Evolutionary conservation across 148 eudicot species (phyloP).

Genomic region (Chenopodium berlandieri): DNA sequence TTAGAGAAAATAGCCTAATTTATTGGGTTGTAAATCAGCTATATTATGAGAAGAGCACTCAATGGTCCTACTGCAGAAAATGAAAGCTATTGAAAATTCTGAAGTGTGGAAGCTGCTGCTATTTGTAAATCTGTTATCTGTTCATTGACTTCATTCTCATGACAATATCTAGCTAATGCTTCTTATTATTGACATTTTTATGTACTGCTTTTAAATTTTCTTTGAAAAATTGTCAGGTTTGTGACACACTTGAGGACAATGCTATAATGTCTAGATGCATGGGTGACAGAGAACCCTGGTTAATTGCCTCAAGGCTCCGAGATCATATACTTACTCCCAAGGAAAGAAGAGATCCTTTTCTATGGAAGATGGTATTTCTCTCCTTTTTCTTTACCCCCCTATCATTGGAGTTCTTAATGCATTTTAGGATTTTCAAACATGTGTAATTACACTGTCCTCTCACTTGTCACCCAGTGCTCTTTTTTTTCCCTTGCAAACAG

Average conservation of each 20-base stretch:
- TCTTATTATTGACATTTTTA: neutral
- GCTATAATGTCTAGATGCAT: conserved; percentile 54
- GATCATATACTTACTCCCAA: conserved; percentile 88
- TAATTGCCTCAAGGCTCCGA: conserved; percentile 89
- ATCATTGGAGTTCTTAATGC: neutral
- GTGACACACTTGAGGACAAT: conserved; percentile 87
- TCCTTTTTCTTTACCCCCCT: neutral
- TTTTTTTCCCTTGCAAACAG: too few species aligned
- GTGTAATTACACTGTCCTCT: neutral
- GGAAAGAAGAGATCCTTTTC: conserved; percentile 70
- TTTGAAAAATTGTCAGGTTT: conserved; percentile 48
- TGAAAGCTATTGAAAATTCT: neutral
- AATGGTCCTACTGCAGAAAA: neutral
- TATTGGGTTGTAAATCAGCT: neutral
- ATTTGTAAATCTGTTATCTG: neutral
- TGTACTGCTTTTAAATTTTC: neutral
- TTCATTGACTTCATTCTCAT: neutral
- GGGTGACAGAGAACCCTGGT: conserved; percentile 73
- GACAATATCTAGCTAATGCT: neutral
- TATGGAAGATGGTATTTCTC: conserved; percentile 80
- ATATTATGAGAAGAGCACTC: neutral
- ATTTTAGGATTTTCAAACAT: neutral
- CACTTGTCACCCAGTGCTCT: neutral
- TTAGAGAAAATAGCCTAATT: neutral
- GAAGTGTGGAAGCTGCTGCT: neutral